A percentile compares a stretch with the other conserved stretches of the same genome.
These are phyloP conservation scores for Amylocarpus encephaloides DNA, from an alignment of 2,329 filamentous ascomycete species.

Conservation along the genomic window DNA sequence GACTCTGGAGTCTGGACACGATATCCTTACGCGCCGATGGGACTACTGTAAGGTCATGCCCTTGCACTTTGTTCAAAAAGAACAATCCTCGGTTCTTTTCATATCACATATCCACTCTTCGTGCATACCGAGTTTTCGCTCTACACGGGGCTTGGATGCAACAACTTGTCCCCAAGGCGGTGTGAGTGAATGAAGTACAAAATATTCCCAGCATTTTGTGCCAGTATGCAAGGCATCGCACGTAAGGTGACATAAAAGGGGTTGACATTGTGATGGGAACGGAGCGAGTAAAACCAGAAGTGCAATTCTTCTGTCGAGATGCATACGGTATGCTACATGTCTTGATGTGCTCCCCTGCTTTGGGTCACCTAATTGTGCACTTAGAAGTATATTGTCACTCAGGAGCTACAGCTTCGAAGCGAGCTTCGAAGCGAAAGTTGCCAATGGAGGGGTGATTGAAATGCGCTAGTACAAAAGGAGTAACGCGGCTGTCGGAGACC, in stretches of 20 bases:
- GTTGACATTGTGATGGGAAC: not conserved
- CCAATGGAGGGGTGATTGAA: no score
- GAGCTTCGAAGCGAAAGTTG: no score
- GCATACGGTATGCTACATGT: no score
- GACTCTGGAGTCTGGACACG: not conserved
- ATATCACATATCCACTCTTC: conserved; percentile 8
- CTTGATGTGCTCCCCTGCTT: no score
- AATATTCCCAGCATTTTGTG: conserved; percentile 8
- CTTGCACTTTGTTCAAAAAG: conserved; percentile 1
- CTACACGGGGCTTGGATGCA: no score
- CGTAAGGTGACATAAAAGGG: not conserved
- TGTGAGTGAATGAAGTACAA: conserved; percentile 8
- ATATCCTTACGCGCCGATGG: conserved; percentile 17
- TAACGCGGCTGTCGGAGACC: no score
- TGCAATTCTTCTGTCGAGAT: not conserved
- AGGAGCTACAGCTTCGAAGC: no score
- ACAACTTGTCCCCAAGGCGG: not conserved
- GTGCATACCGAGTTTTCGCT: not conserved
- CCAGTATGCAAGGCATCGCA: conserved; percentile 2
- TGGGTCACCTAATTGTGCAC: no score
- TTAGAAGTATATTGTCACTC: no score
- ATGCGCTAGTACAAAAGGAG: no score
- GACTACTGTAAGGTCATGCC: no score
- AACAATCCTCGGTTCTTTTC: not conserved
- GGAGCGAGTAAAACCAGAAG: not conserved